Conservation (phyloP, 345 rosid genomes). For the Alliaria petiolata region DNA sequence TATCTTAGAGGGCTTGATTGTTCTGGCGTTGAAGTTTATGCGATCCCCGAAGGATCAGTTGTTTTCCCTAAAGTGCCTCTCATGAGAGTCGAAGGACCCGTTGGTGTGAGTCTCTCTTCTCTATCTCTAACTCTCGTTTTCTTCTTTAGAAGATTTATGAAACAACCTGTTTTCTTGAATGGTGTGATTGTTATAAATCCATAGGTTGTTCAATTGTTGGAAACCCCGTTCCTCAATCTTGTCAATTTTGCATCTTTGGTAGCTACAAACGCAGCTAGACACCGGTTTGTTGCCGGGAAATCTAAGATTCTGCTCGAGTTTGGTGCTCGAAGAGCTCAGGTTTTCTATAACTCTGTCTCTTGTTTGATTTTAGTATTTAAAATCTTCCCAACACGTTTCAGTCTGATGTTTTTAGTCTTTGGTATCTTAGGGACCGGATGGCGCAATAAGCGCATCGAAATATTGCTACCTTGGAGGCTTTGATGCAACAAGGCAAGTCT, state of each 20-base stretch:
- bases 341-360: slow-evolving; percentile 9
- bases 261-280: slow-evolving; percentile 93
- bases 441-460: slow-evolving; percentile 82
- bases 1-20: slow-evolving; percentile 83
- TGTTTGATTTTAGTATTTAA: background rate
- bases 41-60: slow-evolving; percentile 80
- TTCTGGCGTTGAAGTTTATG: slow-evolving; percentile 84
- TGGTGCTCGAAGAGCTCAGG: slow-evolving; percentile 98
- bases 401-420: slow-evolving; percentile 20
- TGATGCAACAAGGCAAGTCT: slow-evolving; percentile 83
- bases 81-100: slow-evolving; percentile 85
- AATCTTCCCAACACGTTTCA: background rate
- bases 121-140: background rate
- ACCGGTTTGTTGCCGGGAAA: slow-evolving; percentile 91
- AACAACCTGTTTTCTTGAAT: background rate
- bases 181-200: background rate
- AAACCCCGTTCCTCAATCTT: slow-evolving; percentile 88
- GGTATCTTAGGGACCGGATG: slow-evolving; percentile 78
- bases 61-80: slow-evolving; percentile 95
- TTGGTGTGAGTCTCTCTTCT: slow-evolving; percentile 58
- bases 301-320: slow-evolving; percentile 76
- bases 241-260: slow-evolving; percentile 87
- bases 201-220: slow-evolving; percentile 89
- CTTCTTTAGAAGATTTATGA: background rate
- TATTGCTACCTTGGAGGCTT: slow-evolving; percentile 95